Evolutionary conservation across 352 stramenopile species (phyloP), one percentile per base, ranked within the genome.

Genomic region (Phytophthora sansomeana): DNA sequence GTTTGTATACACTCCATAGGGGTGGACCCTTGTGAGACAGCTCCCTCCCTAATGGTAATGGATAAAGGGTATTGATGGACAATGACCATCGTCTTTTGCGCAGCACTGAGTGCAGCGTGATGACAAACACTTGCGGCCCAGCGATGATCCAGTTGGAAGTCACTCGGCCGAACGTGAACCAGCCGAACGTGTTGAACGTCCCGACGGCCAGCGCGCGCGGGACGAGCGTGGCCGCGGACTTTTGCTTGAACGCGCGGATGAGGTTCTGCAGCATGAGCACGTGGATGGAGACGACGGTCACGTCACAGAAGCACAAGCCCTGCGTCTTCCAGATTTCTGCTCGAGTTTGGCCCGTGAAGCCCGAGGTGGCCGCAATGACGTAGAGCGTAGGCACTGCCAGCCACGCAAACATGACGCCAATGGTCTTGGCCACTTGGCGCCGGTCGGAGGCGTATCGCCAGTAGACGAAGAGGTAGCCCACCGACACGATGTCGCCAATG

Each of bases 71-170:
- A n/a, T n/a, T n/a, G n/a, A n/a, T n/a, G n/a, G n/a, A n/a, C n/a
- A n/a, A n/a, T n/a, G n/a, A n/a, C n/a, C n/a, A n/a, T n/a, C n/a
- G n/a, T n/a, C n/a, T n/a, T n/a, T n/a, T n/a, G n/a, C n/a, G n/a
- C n/a, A n/a, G n/a, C n/a, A n/a, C n/a, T n/a, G n/a, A n/a, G n/a
- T n/a, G n/a, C 5, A 84, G 55, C 26, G 67, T 43, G 38, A 81
- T 72, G 58, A 78, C 77, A 35, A 85, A 72, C 10, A 68, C 63
- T 62, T 85, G 81, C 0, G 80, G 75, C 6, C 59, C 69, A 19
- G 80, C 74, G 42, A 89, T 83, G 67, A 90, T 74, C 78, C 74
- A 86, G 54, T 85, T 77, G 21, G 57, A 62, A n/a, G 69, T 78
- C 46, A 90, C 55, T 6, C 44, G 46, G n/a, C 63, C 72, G 59